Evolutionary conservation across 2,329 filamentous ascomycete species (phyloP).

Genomic region (Periconia digitata): DNA sequence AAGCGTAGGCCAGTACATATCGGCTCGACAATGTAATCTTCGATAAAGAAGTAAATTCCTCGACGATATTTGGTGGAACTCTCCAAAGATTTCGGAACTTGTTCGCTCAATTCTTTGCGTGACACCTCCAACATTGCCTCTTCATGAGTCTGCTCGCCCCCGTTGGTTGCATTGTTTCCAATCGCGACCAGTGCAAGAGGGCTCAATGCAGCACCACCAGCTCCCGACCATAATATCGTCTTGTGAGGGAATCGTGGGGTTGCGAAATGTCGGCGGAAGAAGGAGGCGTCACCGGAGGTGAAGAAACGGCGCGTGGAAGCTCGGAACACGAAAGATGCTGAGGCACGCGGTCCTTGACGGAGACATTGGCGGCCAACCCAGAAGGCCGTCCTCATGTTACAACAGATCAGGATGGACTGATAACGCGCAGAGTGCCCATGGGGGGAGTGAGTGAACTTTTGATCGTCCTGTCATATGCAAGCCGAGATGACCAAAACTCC

Average conservation of each 20-base stretch:
- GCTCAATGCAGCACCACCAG: constrained; percentile 45
- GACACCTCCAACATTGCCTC: constrained; percentile 85
- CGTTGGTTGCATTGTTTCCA: constrained; percentile 51
- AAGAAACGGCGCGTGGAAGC: constrained; percentile 28
- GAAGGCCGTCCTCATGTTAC: constrained; percentile 54
- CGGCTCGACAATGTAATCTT: constrained; percentile 77
- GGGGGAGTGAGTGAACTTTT: constrained; percentile 5
- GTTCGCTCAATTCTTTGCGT: constrained; percentile 72
- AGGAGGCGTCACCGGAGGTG: constrained; percentile 25
- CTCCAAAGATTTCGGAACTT: constrained; percentile 62
- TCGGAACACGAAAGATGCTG: constrained; percentile 17
- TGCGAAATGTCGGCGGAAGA: constrained; percentile 35
- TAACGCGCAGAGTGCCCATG: constrained; percentile 31
- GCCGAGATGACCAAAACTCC: constrained; percentile 1
- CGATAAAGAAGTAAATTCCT: constrained; percentile 66
- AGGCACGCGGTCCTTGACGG: constrained; percentile 41
- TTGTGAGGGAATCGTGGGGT: constrained; percentile 36
- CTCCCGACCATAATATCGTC: constrained; percentile 37
- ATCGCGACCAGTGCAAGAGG: constrained; percentile 63
- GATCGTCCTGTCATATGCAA: constrained; percentile 5
- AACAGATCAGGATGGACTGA: constrained; percentile 18
- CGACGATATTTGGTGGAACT: constrained; percentile 62
- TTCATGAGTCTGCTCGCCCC: constrained; percentile 68
- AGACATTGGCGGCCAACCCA: constrained; percentile 54
- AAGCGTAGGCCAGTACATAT: constrained; percentile 86